Conservation (phyloP, 2,329 filamentous ascomycete species). For the Curvularia sp. region DNA sequence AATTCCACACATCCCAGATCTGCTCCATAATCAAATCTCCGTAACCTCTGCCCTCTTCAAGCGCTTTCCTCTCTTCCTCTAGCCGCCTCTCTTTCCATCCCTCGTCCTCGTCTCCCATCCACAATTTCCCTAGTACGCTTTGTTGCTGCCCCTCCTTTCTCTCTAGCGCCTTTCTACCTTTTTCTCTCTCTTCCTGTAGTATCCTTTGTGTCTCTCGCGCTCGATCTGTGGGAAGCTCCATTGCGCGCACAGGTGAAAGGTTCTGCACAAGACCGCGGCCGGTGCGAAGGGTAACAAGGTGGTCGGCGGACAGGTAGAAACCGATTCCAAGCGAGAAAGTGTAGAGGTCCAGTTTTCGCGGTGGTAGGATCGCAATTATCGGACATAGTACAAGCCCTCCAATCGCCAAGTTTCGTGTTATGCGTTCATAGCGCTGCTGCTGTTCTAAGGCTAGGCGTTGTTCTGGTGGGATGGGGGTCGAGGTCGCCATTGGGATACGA, state of each 20-base stretch:
- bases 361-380: slow-evolving; percentile 63
- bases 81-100: slow-evolving; percentile 56
- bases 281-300: slow-evolving; percentile 55
- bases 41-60: slow-evolving; percentile 52
- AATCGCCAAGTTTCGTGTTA: slow-evolving; percentile 57
- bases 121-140: slow-evolving; percentile 45
- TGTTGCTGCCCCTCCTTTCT: slow-evolving; percentile 28
- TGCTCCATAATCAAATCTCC: slow-evolving; percentile 55
- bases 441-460: slow-evolving; percentile 46
- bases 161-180: slow-evolving; percentile 42
- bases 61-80: slow-evolving; percentile 54
- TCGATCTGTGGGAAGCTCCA: slow-evolving; percentile 48
- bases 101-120: slow-evolving; percentile 53
- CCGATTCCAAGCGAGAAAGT: slow-evolving; percentile 62
- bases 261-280: slow-evolving; percentile 50
- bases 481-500: slow-evolving; percentile 33
- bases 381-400: slow-evolving; percentile 62
- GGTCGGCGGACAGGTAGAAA: slow-evolving; percentile 59
- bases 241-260: slow-evolving; percentile 25
- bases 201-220: slow-evolving; percentile 44
- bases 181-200: slow-evolving; percentile 52
- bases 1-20: slow-evolving; percentile 58
- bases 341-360: slow-evolving; percentile 68
- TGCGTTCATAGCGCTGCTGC: slow-evolving; percentile 37
- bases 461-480: slow-evolving; percentile 40